Evolutionary conservation across 257 asterid species (phyloP), one percentile per base, ranked within the genome.

Genomic region (Lavandula angustifolia): DNA sequence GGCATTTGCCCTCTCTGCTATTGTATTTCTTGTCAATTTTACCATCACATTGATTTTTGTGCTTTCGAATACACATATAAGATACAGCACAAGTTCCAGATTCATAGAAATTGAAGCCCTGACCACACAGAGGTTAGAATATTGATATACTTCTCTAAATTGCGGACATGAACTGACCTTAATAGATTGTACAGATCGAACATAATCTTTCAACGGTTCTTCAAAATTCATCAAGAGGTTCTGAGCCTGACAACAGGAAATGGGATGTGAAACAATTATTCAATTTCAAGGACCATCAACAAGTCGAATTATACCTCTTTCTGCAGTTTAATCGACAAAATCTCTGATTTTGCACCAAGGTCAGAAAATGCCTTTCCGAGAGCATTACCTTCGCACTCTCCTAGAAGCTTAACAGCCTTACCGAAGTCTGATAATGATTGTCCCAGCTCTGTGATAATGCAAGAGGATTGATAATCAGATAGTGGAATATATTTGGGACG

Each of bases 171-270:
- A 58, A 55, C 77, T 84, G 66, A 87, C 97, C 90, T 94, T 94
- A 64, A 94, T 86, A 70, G 98, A 94, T 73, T 94, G 99, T 73
- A 94, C 96, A 29, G 99, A 92, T 40, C 92, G 95, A 67, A 90
- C 95, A 79, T 90, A 94, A 74, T 94, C 99, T 76, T 90, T 90
- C 71, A 94, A 60, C 64, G 99, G 98, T 78, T 90, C 99, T 78
- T 94, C 97, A 68, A 94, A 94, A 64, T 80, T 84, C 99, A 94
- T 94, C 80, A 90, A 73, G 75, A 94, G 92, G 76, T 85, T 81
- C 73, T 94, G 95, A 72, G 99, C 99, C 99, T 94, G 78, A 71
- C 12, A 72, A 55, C 62, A 73, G 67, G 53, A 62, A 7, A 47
- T 56, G 42, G 32, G 27, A 59, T 22, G 60, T 57, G 68, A 52